phyloP scores from a whole-genome alignment of 306 rosid genomes.

The Parietaria judaica region DNA sequence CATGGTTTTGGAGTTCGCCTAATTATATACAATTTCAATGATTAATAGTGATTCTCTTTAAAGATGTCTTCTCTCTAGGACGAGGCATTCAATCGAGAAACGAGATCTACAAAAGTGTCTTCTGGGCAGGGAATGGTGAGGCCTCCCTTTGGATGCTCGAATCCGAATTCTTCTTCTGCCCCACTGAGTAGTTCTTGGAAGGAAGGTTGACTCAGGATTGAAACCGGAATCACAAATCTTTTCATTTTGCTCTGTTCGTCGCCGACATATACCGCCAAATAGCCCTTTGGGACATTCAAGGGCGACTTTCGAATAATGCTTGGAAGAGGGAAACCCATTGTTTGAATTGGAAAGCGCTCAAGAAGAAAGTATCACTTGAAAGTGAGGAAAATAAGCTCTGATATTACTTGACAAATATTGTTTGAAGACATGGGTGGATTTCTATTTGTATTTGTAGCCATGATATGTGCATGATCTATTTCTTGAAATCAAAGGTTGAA shows the following conservation, averaged over 20 bases:
- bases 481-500: not conserved
- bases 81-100: not conserved
- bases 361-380: not conserved
- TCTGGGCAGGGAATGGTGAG: not conserved
- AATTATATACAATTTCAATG: not conserved
- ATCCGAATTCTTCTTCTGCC: not conserved
- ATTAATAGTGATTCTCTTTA: not conserved
- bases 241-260: not conserved
- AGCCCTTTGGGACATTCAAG: not conserved
- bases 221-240: not conserved
- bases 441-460: not conserved
- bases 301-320: not conserved
- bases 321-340: not conserved
- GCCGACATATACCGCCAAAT: not conserved
- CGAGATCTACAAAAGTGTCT: not conserved
- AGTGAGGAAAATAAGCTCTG: not conserved
- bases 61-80: not conserved
- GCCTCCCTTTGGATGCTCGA: not conserved
- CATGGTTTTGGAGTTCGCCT: not conserved
- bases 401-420: not conserved
- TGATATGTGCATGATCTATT: not conserved
- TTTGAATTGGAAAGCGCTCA: not conserved
- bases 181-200: not conserved
- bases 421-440: not conserved
- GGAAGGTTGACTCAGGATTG: not conserved